Conservation (phyloP, 805 yeast genomes). For the Pichia deserticola region DNA sequence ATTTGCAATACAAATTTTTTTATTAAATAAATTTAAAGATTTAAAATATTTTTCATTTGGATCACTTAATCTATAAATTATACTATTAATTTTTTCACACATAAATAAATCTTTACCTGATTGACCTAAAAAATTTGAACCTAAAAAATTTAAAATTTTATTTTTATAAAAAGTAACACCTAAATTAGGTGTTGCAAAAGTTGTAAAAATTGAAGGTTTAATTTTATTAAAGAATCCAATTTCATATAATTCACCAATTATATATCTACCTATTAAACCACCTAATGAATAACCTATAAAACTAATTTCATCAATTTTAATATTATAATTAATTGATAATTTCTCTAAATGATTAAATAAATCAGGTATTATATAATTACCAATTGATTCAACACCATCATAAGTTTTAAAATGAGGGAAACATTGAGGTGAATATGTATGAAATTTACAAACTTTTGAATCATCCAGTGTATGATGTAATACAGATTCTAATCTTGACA, state of each 20-base stretch:
- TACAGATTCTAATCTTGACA: slow-evolving; percentile 39
- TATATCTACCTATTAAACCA: slow-evolving; percentile 75
- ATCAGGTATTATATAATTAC: slow-evolving; percentile 64
- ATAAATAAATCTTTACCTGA: slow-evolving; percentile 74
- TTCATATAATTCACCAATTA: slow-evolving; percentile 47
- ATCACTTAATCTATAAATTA: slow-evolving; percentile 47
- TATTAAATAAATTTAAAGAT: slow-evolving; percentile 52
- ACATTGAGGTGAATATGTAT: slow-evolving; percentile 45
- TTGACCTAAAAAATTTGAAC: slow-evolving; percentile 51
- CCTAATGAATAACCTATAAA: slow-evolving; percentile 87
- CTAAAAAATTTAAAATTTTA: slow-evolving; percentile 38
- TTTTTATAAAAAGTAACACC: slow-evolving; percentile 45
- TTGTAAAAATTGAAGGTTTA: slow-evolving; percentile 54
- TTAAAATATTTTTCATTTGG: slow-evolving; percentile 41
- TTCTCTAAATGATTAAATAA: slow-evolving; percentile 38
- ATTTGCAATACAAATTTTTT: slow-evolving; percentile 61
- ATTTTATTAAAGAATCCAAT: slow-evolving; percentile 46
- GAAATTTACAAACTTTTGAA: slow-evolving; percentile 31
- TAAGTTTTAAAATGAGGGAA: slow-evolving; percentile 71
- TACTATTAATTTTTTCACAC: slow-evolving; percentile 32
- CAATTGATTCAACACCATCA: slow-evolving; percentile 75
- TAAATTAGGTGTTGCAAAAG: slow-evolving; percentile 77
- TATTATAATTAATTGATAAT: slow-evolving; percentile 26
- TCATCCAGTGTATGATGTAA: slow-evolving; percentile 30
- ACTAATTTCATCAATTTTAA: slow-evolving; percentile 47